Evolutionary conservation across 345 rosid species (phyloP).

Genomic region (Anastatica hierochuntica): DNA sequence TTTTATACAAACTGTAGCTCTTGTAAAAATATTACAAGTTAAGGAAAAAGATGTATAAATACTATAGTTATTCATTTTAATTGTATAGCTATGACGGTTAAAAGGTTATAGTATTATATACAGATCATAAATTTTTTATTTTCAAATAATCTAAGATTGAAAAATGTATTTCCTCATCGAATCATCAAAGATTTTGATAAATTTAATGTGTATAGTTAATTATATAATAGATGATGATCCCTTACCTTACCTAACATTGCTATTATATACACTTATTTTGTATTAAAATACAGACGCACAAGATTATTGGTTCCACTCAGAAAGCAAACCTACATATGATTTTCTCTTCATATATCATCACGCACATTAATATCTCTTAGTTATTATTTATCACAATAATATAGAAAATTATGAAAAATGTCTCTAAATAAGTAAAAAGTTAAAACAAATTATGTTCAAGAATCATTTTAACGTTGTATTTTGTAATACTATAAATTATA

Average conservation of each 20-base stretch:
- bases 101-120: no score
- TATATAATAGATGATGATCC: no score
- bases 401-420: background rate
- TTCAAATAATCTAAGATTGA: no score
- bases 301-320: slow-evolving; percentile 16
- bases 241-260: slow-evolving; percentile 19
- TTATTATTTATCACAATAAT: background rate
- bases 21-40: no score
- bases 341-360: background rate
- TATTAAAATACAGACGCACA: slow-evolving; percentile 11
- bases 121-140: no score
- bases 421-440: background rate
- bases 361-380: background rate
- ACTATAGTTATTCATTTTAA: no score
- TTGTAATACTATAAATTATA: background rate
- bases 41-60: no score
- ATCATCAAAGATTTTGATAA: no score
- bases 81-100: no score
- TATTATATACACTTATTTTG: background rate
- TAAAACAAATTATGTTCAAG: no score
- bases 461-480: background rate
- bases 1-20: no score
- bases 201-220: background rate
- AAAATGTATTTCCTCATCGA: no score
- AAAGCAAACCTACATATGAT: background rate